These are phyloP conservation scores for Cicer cuneatum DNA, from an alignment of 306 rosid genomes.

Conservation along the genomic window DNA sequence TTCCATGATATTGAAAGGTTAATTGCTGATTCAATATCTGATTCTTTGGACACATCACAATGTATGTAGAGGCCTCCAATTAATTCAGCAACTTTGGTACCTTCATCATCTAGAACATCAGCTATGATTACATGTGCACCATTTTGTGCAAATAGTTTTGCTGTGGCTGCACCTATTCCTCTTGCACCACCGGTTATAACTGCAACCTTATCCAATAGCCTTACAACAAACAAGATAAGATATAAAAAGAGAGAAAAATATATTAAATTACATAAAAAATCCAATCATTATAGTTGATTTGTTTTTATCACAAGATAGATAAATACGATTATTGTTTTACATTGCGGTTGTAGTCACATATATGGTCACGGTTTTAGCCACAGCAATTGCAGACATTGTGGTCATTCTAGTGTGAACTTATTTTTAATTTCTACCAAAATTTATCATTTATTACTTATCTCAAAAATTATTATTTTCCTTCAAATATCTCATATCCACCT, in stretches of 20 bases:
- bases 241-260: neutral
- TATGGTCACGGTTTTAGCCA: neutral
- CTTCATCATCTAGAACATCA: conserved; percentile 76
- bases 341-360: neutral
- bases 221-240: neutral
- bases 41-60: conserved; percentile 75
- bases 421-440: too few relatives aligned
- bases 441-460: too few relatives aligned
- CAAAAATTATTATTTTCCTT: too few relatives aligned
- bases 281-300: neutral
- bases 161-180: conserved; percentile 90
- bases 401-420: neutral
- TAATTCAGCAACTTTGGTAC: conserved; percentile 54
- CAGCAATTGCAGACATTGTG: neutral
- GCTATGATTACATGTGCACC: conserved; percentile 79
- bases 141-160: conserved; percentile 64
- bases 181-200: conserved; percentile 85
- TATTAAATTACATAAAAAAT: neutral
- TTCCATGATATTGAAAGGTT: conserved; percentile 67
- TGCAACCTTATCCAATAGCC: conserved; percentile 70
- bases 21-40: conserved; percentile 74
- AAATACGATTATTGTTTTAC: neutral
- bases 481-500: too few relatives aligned
- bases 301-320: neutral
- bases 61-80: conserved; percentile 72